These are phyloP conservation scores for Alternaria alternata DNA, from an alignment of 2,329 filamentous ascomycete genomes.

Conservation along the genomic window DNA sequence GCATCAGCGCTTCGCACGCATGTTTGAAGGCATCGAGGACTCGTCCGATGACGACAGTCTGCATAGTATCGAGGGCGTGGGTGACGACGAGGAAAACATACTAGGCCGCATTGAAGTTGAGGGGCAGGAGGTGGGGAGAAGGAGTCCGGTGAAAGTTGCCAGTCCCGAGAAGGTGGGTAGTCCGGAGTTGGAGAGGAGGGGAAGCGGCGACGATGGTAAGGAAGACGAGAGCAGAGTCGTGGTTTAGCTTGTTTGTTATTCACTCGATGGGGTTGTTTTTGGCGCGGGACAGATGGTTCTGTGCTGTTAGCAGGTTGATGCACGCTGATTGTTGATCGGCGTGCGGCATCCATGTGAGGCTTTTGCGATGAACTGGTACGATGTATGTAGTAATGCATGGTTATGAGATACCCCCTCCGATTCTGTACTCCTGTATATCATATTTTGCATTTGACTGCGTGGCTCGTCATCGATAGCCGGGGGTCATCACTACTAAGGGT, in stretches of 20 bases:
- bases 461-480: not conserved
- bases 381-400: slow-evolving; percentile 15
- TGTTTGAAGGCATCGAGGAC: slow-evolving; percentile 48
- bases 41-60: slow-evolving; percentile 38
- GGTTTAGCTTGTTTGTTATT: slow-evolving; percentile 8
- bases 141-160: slow-evolving; percentile 2
- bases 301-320: not conserved
- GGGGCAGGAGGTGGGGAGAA: slow-evolving; percentile 9
- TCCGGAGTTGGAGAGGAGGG: slow-evolving; percentile 8
- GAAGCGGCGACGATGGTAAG: not conserved
- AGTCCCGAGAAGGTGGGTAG: slow-evolving; percentile 13
- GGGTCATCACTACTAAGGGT: not conserved
- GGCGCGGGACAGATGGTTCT: not conserved
- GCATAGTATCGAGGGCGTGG: slow-evolving; percentile 12
- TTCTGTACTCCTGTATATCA: not conserved
- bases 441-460: not conserved
- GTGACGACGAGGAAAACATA: slow-evolving; percentile 24
- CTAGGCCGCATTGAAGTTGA: slow-evolving; percentile 7
- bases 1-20: slow-evolving; percentile 42
- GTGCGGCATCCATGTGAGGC: slow-evolving; percentile 1
- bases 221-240: not conserved
- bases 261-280: not conserved
- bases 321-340: not conserved
- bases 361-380: slow-evolving; percentile 6
- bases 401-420: slow-evolving; percentile 15